Conservation (phyloP, 352 stramenopile species). For the Globisporangium apiculatum region DNA sequence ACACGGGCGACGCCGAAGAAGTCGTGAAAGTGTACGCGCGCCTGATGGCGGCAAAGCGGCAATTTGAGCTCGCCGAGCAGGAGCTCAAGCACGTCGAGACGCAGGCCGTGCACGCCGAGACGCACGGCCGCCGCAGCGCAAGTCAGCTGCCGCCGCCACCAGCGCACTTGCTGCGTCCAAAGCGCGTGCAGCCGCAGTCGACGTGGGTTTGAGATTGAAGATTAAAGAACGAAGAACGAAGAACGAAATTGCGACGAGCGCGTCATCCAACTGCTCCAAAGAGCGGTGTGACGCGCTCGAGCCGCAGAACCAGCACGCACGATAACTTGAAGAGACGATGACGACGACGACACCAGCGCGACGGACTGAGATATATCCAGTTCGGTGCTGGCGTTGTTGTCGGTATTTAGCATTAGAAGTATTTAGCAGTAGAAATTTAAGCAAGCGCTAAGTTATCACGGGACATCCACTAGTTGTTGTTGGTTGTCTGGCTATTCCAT, state of each 20-base stretch:
- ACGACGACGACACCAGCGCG: slow-evolving; percentile 1
- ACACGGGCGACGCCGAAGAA: slow-evolving; percentile 12
- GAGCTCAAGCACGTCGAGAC: slow-evolving; percentile 15
- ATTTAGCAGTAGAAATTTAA: slow-evolving; percentile 7
- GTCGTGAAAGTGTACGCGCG: slow-evolving; percentile 17
- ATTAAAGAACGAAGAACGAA: too few relatives aligned
- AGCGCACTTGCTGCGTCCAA: slow-evolving; percentile 3
- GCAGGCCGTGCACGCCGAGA: slow-evolving; percentile 8
- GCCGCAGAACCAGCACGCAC: not conserved
- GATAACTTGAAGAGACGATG: not conserved
- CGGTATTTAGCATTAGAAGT: slow-evolving; percentile 15
- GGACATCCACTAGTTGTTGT: not conserved
- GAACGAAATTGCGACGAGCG: too few relatives aligned
- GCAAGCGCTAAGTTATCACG: slow-evolving; percentile 11
- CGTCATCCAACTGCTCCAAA: too few relatives aligned
- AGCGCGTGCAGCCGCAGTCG: slow-evolving; percentile 6
- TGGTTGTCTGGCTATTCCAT: too few relatives aligned
- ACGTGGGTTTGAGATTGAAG: slow-evolving; percentile 8
- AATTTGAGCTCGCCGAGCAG: slow-evolving; percentile 14
- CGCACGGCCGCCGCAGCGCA: slow-evolving; percentile 11
- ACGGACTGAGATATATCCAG: too few relatives aligned
- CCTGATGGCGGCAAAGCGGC: slow-evolving; percentile 13
- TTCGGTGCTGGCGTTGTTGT: not conserved
- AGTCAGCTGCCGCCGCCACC: slow-evolving; percentile 7
- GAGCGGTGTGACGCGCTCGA: too few relatives aligned